Evolutionary conservation across 352 stramenopile genomes (phyloP), one percentile per base, ranked within the genome.

Genomic region (Phytophthora gonapodyides): DNA sequence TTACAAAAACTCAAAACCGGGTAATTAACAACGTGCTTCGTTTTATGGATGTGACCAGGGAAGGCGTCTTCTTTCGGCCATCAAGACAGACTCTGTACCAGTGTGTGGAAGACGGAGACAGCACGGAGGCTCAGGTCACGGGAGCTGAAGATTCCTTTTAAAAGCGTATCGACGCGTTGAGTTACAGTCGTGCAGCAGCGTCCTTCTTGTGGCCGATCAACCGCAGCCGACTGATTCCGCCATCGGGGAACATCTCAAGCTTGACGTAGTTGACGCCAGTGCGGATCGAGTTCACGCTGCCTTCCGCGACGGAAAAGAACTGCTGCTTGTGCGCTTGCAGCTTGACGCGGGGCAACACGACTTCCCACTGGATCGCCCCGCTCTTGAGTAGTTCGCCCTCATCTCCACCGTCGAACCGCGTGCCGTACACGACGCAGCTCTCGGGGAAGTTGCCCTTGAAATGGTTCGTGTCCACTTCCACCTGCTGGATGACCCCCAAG

Each of bases 381-480:
- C 75, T 61, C 7, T 58, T 67, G 17, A 82, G 61, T 27, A 88
- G 65, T 10, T 66, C 61, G 16, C 67, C 53, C n/a, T 82, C 69
- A 19, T 61, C 35, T 8, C 43, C 40, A 12, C 69, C 80, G 17
- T 81, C 42, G 30, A 80, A 88, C 59, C 63, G 90, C 54, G 62
- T 93, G 52, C 72, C 87, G 30, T 91, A 88, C 6, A 98, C 59
- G 0, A 78, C 57, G 49, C 87, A 91, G 62, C 82, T 97, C 73
- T 98, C 92, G 0, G 96, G 94, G 61, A 97, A 98, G 65, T 98
- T 98, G 55, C 95, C 95, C 58, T 96, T 97, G 64, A 97, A 98
- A 73, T 97, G 91, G 64, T 97, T 95, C 9, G 96, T 98, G 75
- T 98, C 96, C 5, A 98, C 80, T 43, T 92, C 84, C 38, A 93